Evolutionary conservation across 352 stramenopile genomes (phyloP), one percentile per base, ranked within the genome.

Genomic region (Phytopythium chamaehyphon): DNA sequence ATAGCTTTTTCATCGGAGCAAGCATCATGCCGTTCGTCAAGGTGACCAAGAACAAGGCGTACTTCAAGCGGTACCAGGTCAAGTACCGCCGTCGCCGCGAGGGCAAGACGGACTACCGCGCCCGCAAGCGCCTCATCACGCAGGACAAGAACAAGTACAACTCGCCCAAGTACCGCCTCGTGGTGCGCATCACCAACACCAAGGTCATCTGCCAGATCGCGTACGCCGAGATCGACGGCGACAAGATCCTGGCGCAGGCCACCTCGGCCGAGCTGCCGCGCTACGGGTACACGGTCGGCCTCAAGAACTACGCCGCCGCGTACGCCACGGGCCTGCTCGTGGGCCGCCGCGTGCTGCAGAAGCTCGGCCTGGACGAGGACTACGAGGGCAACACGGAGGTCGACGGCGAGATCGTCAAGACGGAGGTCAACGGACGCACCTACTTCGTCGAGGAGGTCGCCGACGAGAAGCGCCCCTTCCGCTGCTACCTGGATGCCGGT

Each of bases 121-220:
- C 97, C 50, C 96, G 97, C 66, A 99, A 99, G 84, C 89, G 96
- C 66, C 76, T 99, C 1, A 98, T 98, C 64, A 96, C 89, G 55
- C 95, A 99, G 73, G 96, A 98, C 73, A 99, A 99, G 95, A 99
- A 99, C 95, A 99, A 99, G 89, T 99, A 99, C 95, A 98, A 99
- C 82, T 97, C 90, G 60, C 96, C 96, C 55, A 99, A 99, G 87
- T 98, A 98, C 78, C 84, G 94, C 53, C 84, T 98, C 26, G 92
- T 98, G 9, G 93, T 98, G 51, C 90, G 93, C 63, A 95, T 98
- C 72, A 98, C 95, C 54, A 98, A 98, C 88, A 93, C 81, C 55
- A 76, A 98, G 66, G 90, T 99, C 14, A 98, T 99, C 76, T 98
- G 93, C 79, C 96, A 99, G 82, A 98, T 99, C 70, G 95, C 96